Conservation (phyloP, 2,329 filamentous ascomycete species). For the Diatrype stigma region DNA sequence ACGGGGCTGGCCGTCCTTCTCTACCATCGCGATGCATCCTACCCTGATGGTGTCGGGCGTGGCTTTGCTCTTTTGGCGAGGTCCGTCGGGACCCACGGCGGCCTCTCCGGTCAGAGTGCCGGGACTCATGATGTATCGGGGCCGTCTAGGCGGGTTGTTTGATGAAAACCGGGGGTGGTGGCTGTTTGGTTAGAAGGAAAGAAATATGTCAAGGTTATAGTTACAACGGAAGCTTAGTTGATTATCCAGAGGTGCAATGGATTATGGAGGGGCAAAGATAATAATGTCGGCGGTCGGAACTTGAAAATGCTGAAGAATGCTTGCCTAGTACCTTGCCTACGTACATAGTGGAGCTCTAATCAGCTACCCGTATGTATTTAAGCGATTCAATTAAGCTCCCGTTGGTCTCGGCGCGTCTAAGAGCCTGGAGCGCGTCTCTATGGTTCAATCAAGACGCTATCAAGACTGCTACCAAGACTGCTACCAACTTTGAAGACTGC, state of each 20-base stretch:
- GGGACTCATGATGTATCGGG: constrained; percentile 48
- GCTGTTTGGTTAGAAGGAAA: constrained; percentile 1
- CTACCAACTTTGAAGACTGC: too few species aligned
- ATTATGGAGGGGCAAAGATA: not conserved
- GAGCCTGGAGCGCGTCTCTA: not conserved
- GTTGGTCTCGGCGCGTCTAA: not conserved
- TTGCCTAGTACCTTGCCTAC: not conserved
- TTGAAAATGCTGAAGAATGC: not conserved
- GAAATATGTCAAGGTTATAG: not conserved
- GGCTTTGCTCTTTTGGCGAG: constrained; percentile 71
- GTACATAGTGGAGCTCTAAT: not conserved
- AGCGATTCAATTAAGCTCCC: not conserved
- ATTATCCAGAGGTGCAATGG: not conserved
- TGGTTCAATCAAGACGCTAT: not conserved
- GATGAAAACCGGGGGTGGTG: constrained; percentile 29
- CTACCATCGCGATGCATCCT: constrained; percentile 58
- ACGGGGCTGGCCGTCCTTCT: constrained; percentile 74
- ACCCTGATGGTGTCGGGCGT: constrained; percentile 73
- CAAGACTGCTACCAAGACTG: too few species aligned
- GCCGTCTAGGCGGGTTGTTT: constrained; percentile 21
- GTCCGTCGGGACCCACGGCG: constrained; percentile 52
- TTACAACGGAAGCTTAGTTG: not conserved
- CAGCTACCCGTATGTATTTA: not conserved
- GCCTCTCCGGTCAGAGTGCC: constrained; percentile 47
- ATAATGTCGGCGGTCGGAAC: not conserved